Evolutionary conservation across 1,139 yeast species (phyloP).

Genomic region (Magnusiomyces ingens): DNA sequence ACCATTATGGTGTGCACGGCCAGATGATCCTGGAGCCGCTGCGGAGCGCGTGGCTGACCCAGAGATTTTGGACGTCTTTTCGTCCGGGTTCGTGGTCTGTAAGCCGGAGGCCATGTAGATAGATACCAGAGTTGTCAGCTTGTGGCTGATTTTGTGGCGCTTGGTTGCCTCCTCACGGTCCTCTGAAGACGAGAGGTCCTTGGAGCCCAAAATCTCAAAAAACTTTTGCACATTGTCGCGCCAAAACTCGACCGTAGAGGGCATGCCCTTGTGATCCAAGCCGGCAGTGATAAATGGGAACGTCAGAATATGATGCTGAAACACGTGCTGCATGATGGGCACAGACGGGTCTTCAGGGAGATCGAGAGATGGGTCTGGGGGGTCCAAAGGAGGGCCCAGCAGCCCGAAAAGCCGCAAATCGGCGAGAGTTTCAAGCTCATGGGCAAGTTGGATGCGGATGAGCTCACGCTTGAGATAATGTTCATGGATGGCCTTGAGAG

Average conservation of each 20-base stretch:
- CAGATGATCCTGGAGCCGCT: constrained; percentile 13
- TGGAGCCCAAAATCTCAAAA: constrained; percentile 64
- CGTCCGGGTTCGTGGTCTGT: constrained; percentile 51
- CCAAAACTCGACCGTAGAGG: constrained; percentile 53
- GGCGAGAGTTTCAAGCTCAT: constrained; percentile 55
- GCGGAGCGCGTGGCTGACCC: constrained; percentile 13
- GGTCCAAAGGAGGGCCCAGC: constrained; percentile 68
- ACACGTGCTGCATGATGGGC: constrained; percentile 64
- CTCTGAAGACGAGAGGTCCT: constrained; percentile 61
- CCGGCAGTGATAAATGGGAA: constrained; percentile 63
- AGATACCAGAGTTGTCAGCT: constrained; percentile 54
- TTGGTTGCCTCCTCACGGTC: constrained; percentile 71
- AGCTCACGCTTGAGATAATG: constrained; percentile 82
- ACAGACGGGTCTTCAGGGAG: constrained; percentile 27
- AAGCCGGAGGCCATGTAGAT: constrained; percentile 72
- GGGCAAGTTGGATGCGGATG: constrained; percentile 50
- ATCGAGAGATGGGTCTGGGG: neutral
- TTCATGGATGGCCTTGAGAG: constrained; percentile 45
- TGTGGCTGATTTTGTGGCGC: constrained; percentile 55
- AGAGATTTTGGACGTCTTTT: constrained; percentile 40
- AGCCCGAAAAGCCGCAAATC: constrained; percentile 53
- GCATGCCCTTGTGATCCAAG: constrained; percentile 38
- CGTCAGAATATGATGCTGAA: constrained; percentile 51
- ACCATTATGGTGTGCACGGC: constrained; percentile 22
- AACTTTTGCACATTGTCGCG: constrained; percentile 69